Evolutionary conservation across 2,329 filamentous ascomycete genomes (phyloP), one percentile per base, ranked within the genome.

Genomic region (Sphaerulina populicola): DNA sequence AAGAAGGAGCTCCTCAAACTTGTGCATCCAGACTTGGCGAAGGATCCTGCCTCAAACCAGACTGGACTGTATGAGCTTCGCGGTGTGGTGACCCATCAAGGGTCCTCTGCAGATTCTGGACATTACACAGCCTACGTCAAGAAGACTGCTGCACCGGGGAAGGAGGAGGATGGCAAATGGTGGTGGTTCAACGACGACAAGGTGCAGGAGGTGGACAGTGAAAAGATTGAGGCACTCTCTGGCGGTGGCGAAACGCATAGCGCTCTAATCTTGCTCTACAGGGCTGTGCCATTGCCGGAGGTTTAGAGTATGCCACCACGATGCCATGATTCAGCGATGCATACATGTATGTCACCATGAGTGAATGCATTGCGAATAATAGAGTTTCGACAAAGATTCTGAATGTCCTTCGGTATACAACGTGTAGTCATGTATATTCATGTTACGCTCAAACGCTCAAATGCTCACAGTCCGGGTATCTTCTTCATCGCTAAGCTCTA

Each of bases 101-200:
- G 93, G 56, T 88, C 90, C 53, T 94, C 89, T 66, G 93, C 93
- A 15, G 93, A 98, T 71, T 96, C 91, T 63, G 93, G 93, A 6
- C 93, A 98, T 71, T 98, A 98, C 75, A 98, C 94, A 4, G 85
- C 90, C 0, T 98, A 95, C 67, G 87, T 98, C 61, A 98, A 97
- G 78, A 96, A 98, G 78, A 72, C 88, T 52, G 86, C 94, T 61
- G 77, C 83, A 12, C 81, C 82, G 64, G 88, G 87, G 59, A 87
- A 88, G 74, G 82, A 86, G 64, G 88, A 94, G 66, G 88, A 94
- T 65, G 89, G 87, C 60, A 95, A 89, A 64, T 98, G 93, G 93
- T 98, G 93, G 91, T 98, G 93, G 91, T 98, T 98, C 78, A 97
- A 98, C 69, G 93, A 98, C 64, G 91, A 98, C 67, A 94, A 89